Evolutionary conservation across 2,329 filamentous ascomycete genomes (phyloP).

Genomic region (Lasiodiplodia sp.): DNA sequence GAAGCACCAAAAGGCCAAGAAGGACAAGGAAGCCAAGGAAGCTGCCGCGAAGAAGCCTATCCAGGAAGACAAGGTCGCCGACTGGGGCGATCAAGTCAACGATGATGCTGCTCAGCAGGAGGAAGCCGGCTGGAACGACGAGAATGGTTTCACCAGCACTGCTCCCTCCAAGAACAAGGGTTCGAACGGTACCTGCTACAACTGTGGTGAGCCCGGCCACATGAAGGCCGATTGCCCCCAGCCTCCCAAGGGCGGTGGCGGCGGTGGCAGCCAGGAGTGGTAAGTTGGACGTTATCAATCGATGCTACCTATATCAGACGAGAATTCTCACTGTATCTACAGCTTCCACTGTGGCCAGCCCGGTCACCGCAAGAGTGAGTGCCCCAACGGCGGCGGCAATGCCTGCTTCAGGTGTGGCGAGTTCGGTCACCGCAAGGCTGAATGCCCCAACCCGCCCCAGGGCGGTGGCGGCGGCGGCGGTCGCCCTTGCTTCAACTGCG

Average conservation of each 20-base stretch:
- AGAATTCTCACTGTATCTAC: background rate
- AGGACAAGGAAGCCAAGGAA: conserved; percentile 31
- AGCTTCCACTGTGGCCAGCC: conserved; percentile 37
- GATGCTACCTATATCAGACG: background rate
- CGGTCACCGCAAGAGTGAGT: conserved; percentile 35
- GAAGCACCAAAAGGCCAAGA: conserved; percentile 41
- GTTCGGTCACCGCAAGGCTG: conserved; percentile 38
- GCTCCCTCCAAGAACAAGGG: background rate
- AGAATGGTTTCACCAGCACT: conserved; percentile 29
- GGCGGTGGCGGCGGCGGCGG: conserved; percentile 33
- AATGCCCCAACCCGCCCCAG: conserved; percentile 37
- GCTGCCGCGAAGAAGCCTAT: conserved; percentile 7
- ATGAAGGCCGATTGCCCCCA: conserved; percentile 39
- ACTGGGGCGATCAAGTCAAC: conserved; percentile 25
- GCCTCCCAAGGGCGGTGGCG: conserved; percentile 29
- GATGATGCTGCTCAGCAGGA: conserved; percentile 19
- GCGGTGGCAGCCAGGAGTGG: conserved; percentile 26
- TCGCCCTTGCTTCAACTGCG: conserved; percentile 36
- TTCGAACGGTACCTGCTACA: conserved; percentile 32
- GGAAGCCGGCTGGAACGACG: conserved; percentile 29
- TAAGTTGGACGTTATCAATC: background rate
- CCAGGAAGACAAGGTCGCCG: conserved; percentile 8
- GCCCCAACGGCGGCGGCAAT: conserved; percentile 9
- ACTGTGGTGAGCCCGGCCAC: conserved; percentile 41
- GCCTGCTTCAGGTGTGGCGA: conserved; percentile 36